Percentiles rank a stretch among this genome's conserved stretches.
phyloP scores from a whole-genome alignment of 495 filamentous ascomycete species.

The Lophiotrema nucula region DNA sequence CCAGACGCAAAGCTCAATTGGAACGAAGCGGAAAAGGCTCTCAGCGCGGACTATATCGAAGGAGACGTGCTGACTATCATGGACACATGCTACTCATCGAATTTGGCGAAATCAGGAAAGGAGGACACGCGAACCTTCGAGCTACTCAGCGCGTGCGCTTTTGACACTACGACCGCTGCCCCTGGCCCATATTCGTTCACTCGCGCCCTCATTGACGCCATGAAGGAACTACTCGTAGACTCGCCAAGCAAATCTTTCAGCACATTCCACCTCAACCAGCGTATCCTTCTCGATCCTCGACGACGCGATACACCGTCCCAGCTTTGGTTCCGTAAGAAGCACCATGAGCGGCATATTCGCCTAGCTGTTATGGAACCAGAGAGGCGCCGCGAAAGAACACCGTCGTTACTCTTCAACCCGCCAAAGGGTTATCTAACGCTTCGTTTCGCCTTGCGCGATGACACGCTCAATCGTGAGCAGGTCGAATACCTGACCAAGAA shows the following conservation, averaged over 20 bases:
- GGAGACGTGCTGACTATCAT: conserved; percentile 36
- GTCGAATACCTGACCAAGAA: conserved; percentile 21
- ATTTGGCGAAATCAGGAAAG: conserved; percentile 25
- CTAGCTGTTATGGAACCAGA: conserved; percentile 21
- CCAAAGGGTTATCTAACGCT: conserved; percentile 24
- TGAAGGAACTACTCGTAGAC: conserved; percentile 22
- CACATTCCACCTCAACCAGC: conserved; percentile 25
- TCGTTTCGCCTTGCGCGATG: conserved; percentile 23
- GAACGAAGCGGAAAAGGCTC: conserved; percentile 29
- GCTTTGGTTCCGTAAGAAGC: conserved; percentile 22
- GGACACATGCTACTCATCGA: conserved; percentile 37
- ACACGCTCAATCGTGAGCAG: conserved; percentile 18
- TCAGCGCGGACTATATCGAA: conserved; percentile 25
- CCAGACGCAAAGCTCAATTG: conserved; percentile 27
- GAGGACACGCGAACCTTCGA: conserved; percentile 24
- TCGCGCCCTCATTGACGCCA: conserved; percentile 25
- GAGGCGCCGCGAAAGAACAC: not conserved
- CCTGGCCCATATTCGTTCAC: conserved; percentile 32
- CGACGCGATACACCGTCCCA: conserved; percentile 23
- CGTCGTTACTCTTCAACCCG: not conserved
- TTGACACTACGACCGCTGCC: conserved; percentile 10
- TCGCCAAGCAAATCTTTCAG: conserved; percentile 12
- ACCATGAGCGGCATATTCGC: conserved; percentile 26
- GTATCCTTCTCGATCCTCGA: conserved; percentile 18
- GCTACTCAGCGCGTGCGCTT: conserved; percentile 18